Evolutionary conservation across 1,284 basidiomycete species (phyloP).

Genomic region (Sphaerobolus stellatus): DNA sequence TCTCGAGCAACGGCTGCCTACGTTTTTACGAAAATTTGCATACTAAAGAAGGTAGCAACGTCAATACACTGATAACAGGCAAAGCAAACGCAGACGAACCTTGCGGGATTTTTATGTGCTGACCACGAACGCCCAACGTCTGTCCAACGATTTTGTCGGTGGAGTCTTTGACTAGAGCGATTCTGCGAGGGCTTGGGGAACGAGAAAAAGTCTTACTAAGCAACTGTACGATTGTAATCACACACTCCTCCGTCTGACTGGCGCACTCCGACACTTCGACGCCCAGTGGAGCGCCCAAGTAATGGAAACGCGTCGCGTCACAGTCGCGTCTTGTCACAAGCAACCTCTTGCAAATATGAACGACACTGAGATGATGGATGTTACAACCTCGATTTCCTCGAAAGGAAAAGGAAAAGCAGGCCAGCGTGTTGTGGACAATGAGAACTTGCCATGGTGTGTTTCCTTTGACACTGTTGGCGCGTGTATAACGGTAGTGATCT

Average conservation of each 20-base stretch:
- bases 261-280: background rate
- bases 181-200: constrained; percentile 1
- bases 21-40: constrained; percentile 98
- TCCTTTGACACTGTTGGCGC: too few relatives aligned
- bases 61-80: background rate
- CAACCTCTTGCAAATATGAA: constrained; percentile 40
- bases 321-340: constrained; percentile 5
- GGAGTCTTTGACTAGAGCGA: constrained; percentile 80
- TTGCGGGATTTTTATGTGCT: constrained; percentile 6
- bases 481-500: too few relatives aligned
- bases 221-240: constrained; percentile 6
- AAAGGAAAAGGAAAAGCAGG: constrained; percentile 71
- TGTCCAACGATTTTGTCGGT: constrained; percentile 84
- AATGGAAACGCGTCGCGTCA: background rate
- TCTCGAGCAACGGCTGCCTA: constrained; percentile 34
- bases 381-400: constrained; percentile 37
- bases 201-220: constrained; percentile 5
- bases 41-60: constrained; percentile 27
- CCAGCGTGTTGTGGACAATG: constrained; percentile 42
- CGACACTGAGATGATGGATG: constrained; percentile 53
- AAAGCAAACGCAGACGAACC: constrained; percentile 13
- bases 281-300: background rate
- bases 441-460: constrained; percentile 72
- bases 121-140: constrained; percentile 63
- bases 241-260: background rate